Base-by-base conservation (phyloP, 306 rosid genomes). In the Vigna trinervia region DNA sequence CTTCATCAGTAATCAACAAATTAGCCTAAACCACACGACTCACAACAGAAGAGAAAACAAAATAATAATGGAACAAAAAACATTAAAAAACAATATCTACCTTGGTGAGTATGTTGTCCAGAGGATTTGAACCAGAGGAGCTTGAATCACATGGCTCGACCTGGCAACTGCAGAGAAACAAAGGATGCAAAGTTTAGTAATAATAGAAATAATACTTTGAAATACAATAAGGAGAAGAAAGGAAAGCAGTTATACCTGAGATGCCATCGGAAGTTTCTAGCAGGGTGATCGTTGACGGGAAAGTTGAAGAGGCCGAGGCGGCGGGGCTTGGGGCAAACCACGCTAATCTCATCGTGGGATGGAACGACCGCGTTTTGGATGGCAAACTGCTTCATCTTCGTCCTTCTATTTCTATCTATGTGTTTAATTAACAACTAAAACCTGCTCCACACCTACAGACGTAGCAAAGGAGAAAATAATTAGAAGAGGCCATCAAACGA, bases 251-350 rank as follows among this genome's bases (percentile, higher is more conserved):
- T 12, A 60, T 52, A 90, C 98, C 91, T 84, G 46, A 90, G 77
- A 63, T 92, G 87, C 90, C 96, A 89, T 13, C 97, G 74, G 73
- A 85, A 80, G 38, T 90, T 60, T 78, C 87, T 77, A 48, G 71
- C 23, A 0, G 92, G 86, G 30, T 70, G 84, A 52, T 94, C 95
- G 81, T 85, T 86, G 22, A 79, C 78, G 51, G 85, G 57, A 48
- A 84, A 64, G 65, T 85, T 94, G 10, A 86, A 68, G 51, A 89
- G 81, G 74, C 90, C 88, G 20, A 79, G 73, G 32, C 97, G 97
- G 82, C 99, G 99, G 5, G 99, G 97, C 72, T 92, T 92, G 56
- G 99, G 99, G 32, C 99, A 95, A 71, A 92, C 84, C 22, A 94
- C 79, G 34, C 85, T 83, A 80, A 89, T 82, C 82, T 90, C 94